Evolutionary conservation across 208 protist genomes (phyloP).

Genomic region (Spongospora subterranea): DNA sequence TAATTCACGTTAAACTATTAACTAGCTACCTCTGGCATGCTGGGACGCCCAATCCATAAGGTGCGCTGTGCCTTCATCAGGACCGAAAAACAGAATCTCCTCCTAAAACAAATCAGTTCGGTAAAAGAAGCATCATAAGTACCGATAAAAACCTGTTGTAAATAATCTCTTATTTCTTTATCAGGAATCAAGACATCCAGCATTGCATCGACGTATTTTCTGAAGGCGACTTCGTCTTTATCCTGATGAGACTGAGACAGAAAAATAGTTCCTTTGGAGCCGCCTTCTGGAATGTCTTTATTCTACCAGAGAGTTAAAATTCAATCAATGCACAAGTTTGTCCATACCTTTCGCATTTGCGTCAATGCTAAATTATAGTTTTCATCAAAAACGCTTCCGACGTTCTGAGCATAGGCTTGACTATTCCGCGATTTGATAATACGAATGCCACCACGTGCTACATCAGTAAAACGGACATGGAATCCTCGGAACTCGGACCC

Average conservation of each 20-base stretch:
- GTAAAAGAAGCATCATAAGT: conserved; percentile 57
- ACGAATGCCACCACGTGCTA: conserved; percentile 90
- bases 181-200: conserved; percentile 87
- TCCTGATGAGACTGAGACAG: conserved; percentile 66
- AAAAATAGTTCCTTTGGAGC: conserved; percentile 87
- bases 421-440: conserved; percentile 88
- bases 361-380: conserved; percentile 94
- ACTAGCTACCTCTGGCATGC: conserved; percentile 63
- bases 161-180: conserved; percentile 74
- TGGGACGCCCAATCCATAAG: conserved; percentile 78
- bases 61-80: conserved; percentile 88
- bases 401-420: conserved; percentile 84
- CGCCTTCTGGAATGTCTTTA: conserved; percentile 95
- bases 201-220: conserved; percentile 89
- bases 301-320: conserved; percentile 82
- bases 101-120: conserved; percentile 79
- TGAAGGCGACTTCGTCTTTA: conserved; percentile 81
- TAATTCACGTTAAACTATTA: no score
- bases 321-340: neutral
- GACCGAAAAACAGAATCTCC: conserved; percentile 93
- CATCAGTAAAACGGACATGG: conserved; percentile 92
- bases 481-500: conserved; percentile 91
- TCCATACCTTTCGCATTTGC: conserved; percentile 72
- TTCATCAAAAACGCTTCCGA: conserved; percentile 88
- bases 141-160: conserved; percentile 11